Evolutionary conservation across 768 basidiomycete species (phyloP).

Genomic region (Coprinopsis marcescibilis): DNA sequence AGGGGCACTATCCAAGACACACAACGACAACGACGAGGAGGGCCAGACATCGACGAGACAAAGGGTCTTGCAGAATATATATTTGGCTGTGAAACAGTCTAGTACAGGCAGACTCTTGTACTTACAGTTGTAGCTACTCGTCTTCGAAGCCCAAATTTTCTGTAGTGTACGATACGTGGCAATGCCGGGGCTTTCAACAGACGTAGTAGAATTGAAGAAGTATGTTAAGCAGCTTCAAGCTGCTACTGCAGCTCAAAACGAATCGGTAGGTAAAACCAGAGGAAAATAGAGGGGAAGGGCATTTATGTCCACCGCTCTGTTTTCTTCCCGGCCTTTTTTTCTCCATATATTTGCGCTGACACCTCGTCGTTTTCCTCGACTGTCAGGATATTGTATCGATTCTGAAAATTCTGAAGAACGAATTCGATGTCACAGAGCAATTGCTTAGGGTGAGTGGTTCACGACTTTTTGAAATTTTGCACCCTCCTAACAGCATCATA

Average conservation of each 20-base stretch:
- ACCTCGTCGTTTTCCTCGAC: neutral
- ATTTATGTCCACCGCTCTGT: slow-evolving; percentile 31
- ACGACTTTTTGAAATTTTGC: slow-evolving; percentile 20
- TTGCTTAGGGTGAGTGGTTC: slow-evolving; percentile 63
- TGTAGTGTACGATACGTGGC: neutral
- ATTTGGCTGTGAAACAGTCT: too few relatives aligned
- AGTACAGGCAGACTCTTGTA: too few relatives aligned
- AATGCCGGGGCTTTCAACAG: slow-evolving; percentile 6
- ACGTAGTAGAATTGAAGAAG: slow-evolving; percentile 64
- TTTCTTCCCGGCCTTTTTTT: slow-evolving; percentile 31
- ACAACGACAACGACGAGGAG: too few relatives aligned
- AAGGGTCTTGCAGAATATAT: too few relatives aligned
- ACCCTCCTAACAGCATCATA: slow-evolving; percentile 28
- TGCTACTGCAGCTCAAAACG: slow-evolving; percentile 32
- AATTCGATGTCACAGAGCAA: slow-evolving; percentile 63
- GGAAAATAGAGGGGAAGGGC: slow-evolving; percentile 47
- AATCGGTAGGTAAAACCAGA: slow-evolving; percentile 21
- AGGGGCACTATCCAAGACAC: too few relatives aligned
- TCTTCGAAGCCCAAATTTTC: too few relatives aligned
- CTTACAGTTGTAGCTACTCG: too few relatives aligned
- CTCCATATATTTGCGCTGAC: slow-evolving; percentile 12
- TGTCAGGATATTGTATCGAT: slow-evolving; percentile 59
- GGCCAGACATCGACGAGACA: too few relatives aligned
- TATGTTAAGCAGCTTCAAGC: slow-evolving; percentile 76
- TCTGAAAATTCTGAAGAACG: slow-evolving; percentile 57